A percentile compares a stretch with the other conserved stretches of the same genome.
Evolutionary conservation across 306 rosid genomes (phyloP).

Genomic region (Parietaria judaica): DNA sequence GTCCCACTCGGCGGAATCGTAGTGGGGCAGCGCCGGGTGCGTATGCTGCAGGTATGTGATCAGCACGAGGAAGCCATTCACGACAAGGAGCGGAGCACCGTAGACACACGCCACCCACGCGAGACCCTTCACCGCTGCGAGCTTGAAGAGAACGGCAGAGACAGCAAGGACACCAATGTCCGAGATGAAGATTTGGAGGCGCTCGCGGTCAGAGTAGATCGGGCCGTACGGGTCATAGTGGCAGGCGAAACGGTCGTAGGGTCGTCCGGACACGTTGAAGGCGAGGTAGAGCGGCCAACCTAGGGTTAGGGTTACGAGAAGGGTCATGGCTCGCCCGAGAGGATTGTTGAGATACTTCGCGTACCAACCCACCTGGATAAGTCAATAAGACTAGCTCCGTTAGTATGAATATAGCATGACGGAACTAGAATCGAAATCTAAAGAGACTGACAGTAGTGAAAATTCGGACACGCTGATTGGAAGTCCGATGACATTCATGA

Average conservation of each 20-base stretch:
- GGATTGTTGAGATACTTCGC: constrained; percentile 49
- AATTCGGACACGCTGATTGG: too few relatives aligned
- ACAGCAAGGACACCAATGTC: constrained; percentile 31
- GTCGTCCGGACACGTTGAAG: constrained; percentile 51
- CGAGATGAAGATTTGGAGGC: constrained; percentile 37
- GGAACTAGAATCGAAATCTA: too few relatives aligned
- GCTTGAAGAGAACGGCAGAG: constrained; percentile 24
- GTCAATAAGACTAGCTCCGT: too few relatives aligned
- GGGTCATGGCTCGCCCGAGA: constrained; percentile 31
- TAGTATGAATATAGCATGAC: too few relatives aligned
- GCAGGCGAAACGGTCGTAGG: constrained; percentile 46
- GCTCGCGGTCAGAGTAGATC: constrained; percentile 40
- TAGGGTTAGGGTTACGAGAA: constrained; percentile 36
- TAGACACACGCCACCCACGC: constrained; percentile 39
- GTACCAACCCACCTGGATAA: constrained; percentile 18
- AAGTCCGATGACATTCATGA: too few relatives aligned
- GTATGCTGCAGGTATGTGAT: constrained; percentile 73
- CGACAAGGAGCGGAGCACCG: constrained; percentile 44
- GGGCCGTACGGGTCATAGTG: constrained; percentile 66
- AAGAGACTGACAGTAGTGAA: too few relatives aligned
- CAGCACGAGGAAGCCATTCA: constrained; percentile 54
- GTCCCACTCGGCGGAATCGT: constrained; percentile 70
- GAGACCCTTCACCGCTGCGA: constrained; percentile 34
- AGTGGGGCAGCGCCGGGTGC: constrained; percentile 59
- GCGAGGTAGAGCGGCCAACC: constrained; percentile 75